Conservation (phyloP, 306 rosid species). For the Hippophae rhamnoides region DNA sequence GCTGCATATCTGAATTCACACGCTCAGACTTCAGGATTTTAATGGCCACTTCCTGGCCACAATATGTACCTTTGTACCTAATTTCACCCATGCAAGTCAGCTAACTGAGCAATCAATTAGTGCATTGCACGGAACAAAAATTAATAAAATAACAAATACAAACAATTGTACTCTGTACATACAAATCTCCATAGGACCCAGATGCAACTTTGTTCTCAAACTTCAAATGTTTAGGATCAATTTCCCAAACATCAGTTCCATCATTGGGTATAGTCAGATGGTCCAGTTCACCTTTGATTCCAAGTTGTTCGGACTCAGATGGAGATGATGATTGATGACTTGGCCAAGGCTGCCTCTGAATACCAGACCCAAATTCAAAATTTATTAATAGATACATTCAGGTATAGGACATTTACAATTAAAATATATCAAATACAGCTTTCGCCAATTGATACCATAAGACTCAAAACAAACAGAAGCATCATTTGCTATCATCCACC, state of each 20-base stretch:
- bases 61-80: constrained; percentile 86
- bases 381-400: constrained; percentile 5
- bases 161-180: constrained; percentile 30
- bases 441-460: background rate
- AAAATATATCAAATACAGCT: background rate
- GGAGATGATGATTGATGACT: constrained; percentile 39
- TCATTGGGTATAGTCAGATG: constrained; percentile 71
- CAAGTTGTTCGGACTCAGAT: constrained; percentile 26
- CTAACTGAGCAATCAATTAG: constrained; percentile 14
- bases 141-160: background rate
- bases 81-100: constrained; percentile 17
- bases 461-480: background rate
- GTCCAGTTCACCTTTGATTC: constrained; percentile 45
- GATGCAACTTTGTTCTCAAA: constrained; percentile 78
- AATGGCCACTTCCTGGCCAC: constrained; percentile 94
- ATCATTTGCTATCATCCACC: background rate
- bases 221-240: constrained; percentile 65
- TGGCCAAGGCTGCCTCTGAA: constrained; percentile 58
- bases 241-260: constrained; percentile 96
- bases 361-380: constrained; percentile 13
- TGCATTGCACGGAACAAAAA: constrained; percentile 2
- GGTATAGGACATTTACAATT: background rate
- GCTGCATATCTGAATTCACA: constrained; percentile 71
- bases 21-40: constrained; percentile 89
- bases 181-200: constrained; percentile 93